These are phyloP conservation scores for Leptomonas pyrrhocoris DNA, from an alignment of 208 protist genomes.

Conservation along the genomic window DNA sequence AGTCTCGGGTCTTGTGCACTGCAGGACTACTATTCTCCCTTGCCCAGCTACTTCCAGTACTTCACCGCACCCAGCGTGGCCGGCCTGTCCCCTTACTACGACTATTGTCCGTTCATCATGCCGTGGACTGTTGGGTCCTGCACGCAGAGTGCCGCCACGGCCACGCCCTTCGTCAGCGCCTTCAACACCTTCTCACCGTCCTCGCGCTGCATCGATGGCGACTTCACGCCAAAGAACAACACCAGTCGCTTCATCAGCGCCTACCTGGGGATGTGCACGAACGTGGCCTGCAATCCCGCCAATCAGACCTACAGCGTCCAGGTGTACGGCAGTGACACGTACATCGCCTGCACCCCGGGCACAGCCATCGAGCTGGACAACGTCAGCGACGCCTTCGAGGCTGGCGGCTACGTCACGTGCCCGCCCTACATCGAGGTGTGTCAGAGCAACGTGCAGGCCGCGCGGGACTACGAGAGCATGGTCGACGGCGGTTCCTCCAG, in stretches of 20 bases:
- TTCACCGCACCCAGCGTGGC: conserved; percentile 27
- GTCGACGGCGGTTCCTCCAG: background rate
- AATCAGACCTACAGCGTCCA: background rate
- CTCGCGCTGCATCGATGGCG: conserved; percentile 20
- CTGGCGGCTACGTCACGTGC: conserved; percentile 13
- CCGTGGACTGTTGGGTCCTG: conserved; percentile 25
- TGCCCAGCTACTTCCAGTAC: conserved; percentile 60
- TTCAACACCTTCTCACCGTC: conserved; percentile 15
- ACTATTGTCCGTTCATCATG: conserved; percentile 60
- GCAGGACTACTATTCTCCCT: background rate
- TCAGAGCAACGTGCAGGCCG: conserved; percentile 17
- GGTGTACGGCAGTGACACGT: background rate
- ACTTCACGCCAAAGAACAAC: conserved; percentile 1
- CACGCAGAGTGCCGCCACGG: background rate
- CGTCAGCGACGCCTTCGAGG: conserved; percentile 9
- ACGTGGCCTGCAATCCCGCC: background rate
- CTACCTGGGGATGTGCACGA: conserved; percentile 1
- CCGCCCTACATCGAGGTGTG: conserved; percentile 20
- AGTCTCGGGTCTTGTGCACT: conserved; percentile 38
- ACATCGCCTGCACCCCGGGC: background rate
- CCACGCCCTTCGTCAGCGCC: background rate
- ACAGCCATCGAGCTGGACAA: background rate
- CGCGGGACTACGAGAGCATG: background rate
- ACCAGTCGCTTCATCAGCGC: background rate
- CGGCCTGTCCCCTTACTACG: conserved; percentile 34